Conservation (phyloP, 352 stramenopile species). For the Elongisporangium prolatum region DNA sequence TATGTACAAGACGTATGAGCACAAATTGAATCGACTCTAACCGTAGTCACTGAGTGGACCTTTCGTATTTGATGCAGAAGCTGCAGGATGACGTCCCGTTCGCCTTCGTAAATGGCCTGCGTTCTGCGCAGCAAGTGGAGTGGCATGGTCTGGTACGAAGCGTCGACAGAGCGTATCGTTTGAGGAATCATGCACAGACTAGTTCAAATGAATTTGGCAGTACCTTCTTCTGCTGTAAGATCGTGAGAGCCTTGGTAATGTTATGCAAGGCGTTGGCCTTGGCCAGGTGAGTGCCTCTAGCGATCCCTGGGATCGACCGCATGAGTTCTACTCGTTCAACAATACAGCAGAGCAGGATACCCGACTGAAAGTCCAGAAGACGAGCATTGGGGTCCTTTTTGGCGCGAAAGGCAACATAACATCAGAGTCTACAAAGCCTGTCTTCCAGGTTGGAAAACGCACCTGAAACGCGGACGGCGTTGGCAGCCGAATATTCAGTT, state of each 20-base stretch:
- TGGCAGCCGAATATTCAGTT: constrained; percentile 23
- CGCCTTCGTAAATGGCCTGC: constrained; percentile 29
- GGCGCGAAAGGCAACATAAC: too few relatives aligned
- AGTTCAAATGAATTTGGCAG: neutral
- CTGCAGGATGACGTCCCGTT: constrained; percentile 27
- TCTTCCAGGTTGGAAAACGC: neutral
- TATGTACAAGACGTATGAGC: neutral
- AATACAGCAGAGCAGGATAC: constrained; percentile 54
- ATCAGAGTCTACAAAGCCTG: neutral
- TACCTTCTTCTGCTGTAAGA: constrained; percentile 66
- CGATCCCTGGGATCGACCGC: constrained; percentile 49
- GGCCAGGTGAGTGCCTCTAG: constrained; percentile 16
- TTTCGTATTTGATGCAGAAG: constrained; percentile 45
- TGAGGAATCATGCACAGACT: neutral
- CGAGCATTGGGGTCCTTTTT: constrained; percentile 21
- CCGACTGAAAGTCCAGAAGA: constrained; percentile 54
- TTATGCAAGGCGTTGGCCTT: constrained; percentile 70
- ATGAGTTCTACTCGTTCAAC: constrained; percentile 69
- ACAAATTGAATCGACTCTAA: neutral
- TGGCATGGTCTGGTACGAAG: constrained; percentile 35
- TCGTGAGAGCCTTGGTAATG: constrained; percentile 54
- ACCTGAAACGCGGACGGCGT: constrained; percentile 28
- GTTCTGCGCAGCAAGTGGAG: constrained; percentile 38
- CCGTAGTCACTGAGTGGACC: constrained; percentile 3
- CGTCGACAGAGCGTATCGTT: neutral